Percentiles rank a stretch among this genome's conserved stretches.
phyloP scores from a whole-genome alignment of 176 grass and related monocot species.

The Puya raimondii region DNA sequence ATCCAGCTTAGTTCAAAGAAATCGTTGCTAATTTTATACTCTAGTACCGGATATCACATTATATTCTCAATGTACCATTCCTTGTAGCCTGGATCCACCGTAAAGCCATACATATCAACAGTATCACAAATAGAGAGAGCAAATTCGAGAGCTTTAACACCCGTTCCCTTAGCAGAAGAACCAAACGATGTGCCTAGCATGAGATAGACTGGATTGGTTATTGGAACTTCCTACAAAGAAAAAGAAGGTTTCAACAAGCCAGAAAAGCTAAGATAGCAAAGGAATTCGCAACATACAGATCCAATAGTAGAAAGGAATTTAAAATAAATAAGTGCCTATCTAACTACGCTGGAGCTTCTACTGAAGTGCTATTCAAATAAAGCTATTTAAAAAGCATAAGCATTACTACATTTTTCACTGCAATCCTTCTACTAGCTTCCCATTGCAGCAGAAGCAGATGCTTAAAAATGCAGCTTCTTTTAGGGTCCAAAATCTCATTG shows the following conservation, averaged over 20 bases:
- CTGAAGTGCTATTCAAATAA: too few relatives aligned
- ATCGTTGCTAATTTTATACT: background rate
- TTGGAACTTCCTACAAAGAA: constrained; percentile 68
- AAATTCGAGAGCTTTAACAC: constrained; percentile 94
- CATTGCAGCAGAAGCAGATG: too few relatives aligned
- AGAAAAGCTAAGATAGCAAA: constrained; percentile 17
- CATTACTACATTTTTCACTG: too few relatives aligned
- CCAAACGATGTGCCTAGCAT: constrained; percentile 93
- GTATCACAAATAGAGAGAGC: constrained; percentile 78
- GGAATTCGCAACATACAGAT: constrained; percentile 8
- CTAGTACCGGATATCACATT: background rate
- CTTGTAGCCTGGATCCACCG: constrained; percentile 96
- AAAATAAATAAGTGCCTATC: background rate
- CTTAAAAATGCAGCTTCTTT: too few relatives aligned
- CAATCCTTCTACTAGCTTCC: too few relatives aligned
- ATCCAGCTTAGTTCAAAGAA: constrained; percentile 17
- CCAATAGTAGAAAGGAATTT: background rate
- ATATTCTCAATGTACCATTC: constrained; percentile 56
- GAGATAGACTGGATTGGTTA: constrained; percentile 79
- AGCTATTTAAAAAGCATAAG: too few relatives aligned
- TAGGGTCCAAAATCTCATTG: too few relatives aligned
- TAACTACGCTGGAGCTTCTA: too few relatives aligned
- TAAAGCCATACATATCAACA: constrained; percentile 98
- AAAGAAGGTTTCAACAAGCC: constrained; percentile 12
- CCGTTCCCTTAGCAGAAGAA: constrained; percentile 98